Evolutionary conservation across 2,329 filamentous ascomycete genomes (phyloP).

Genomic region (Beauveria asiatica): DNA sequence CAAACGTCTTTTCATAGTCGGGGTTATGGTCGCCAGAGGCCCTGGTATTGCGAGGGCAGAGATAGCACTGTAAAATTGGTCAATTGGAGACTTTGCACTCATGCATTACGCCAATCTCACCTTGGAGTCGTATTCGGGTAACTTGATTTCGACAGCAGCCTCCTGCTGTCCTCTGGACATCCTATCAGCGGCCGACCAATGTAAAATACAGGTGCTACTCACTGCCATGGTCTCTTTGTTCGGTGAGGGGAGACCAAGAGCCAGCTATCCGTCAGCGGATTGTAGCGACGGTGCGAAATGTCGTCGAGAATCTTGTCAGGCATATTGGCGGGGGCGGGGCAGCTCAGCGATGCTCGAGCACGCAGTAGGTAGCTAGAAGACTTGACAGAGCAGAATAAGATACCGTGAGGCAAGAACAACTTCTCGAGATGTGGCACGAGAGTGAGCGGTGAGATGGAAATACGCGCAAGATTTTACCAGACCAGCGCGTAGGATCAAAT

Average conservation of each 20-base stretch:
- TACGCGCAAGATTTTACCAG: not conserved
- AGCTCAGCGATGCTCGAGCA: not conserved
- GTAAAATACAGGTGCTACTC: constrained; percentile 32
- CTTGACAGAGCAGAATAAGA: not conserved
- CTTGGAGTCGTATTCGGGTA: constrained; percentile 75
- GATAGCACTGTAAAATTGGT: constrained; percentile 61
- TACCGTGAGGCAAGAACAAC: not conserved
- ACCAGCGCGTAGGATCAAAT: not conserved
- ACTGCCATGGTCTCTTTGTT: constrained; percentile 98
- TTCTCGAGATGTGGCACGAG: not conserved
- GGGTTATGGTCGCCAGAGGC: constrained; percentile 84
- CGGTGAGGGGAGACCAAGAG: constrained; percentile 91
- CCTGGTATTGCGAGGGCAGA: constrained; percentile 85
- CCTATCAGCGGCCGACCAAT: not conserved
- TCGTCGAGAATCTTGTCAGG: constrained; percentile 76
- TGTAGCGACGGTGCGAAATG: constrained; percentile 92
- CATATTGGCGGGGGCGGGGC: constrained; percentile 40
- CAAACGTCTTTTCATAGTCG: constrained; percentile 76
- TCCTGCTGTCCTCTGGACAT: constrained; percentile 65
- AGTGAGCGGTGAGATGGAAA: not conserved
- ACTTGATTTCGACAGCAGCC: constrained; percentile 53
- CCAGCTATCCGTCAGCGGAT: constrained; percentile 83
- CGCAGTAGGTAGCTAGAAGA: not conserved
- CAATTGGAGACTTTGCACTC: not conserved
- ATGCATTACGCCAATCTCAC: constrained; percentile 27